Base-by-base conservation (phyloP, 2,329 filamentous ascomycete species). In the Fusarium burgessii region DNA sequence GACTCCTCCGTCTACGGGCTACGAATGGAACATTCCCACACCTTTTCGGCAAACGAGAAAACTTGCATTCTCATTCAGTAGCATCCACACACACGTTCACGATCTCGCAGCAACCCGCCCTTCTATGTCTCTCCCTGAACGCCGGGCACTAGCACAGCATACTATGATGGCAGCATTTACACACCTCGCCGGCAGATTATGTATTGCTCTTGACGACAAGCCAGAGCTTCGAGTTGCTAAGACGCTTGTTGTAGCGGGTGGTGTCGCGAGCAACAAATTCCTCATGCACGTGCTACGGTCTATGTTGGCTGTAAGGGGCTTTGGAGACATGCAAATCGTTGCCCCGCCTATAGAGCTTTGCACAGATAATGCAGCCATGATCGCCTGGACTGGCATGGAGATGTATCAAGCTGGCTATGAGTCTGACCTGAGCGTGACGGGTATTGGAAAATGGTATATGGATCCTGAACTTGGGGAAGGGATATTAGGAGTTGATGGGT, bases 311-410 rank as follows among this genome's bases (percentile, higher is more conserved):
- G 87, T 84, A n/a, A 87, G 92, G 45, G 93, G 93, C 0, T 91
- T 89, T 76, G 77, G 78, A 0, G 74, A 89, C 70, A 79, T 97
- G 32, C 75, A 85, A 14, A 80, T 98, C 11, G 81, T 91, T 33
- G 92, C 92, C 59, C 95, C 96, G n/a, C 94, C 94, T 5, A 81
- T 88, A 13, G 84, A 86, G 43, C 85, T 95, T 57, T 98, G 96
- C 78, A 98, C 94, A 0, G 96, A 99, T 77, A 98, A 99, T 80
- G 96, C 96, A 15, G 93, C 94, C 50, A 99, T 99, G 96, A 95
- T 98, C 78, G 95, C 92, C 3, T 98, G 96, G 95, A 86, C 95
- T 2, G 96, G 92, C 0, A 87, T 95, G 72, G 95, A 98, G 82
- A 98, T 99, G 95, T 98, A 88, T 77, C 87, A 92, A 79, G 89